phyloP scores from a whole-genome alignment of 345 rosid species.

The Balakata baccata region DNA sequence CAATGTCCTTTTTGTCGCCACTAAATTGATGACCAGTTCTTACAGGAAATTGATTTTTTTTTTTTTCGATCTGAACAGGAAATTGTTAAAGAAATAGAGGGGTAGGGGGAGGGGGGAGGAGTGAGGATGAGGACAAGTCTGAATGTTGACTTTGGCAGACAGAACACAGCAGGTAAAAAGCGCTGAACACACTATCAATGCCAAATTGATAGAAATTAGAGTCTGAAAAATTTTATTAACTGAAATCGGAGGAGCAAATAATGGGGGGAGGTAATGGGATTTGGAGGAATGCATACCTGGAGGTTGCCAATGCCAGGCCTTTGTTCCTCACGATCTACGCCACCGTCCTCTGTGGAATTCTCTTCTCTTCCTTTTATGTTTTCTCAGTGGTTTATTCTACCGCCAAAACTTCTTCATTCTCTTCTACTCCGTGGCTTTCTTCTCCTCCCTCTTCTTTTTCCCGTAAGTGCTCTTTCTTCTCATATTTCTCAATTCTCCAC shows the following conservation, averaged over 20 bases:
- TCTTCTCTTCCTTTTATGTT: slow-evolving; percentile 75
- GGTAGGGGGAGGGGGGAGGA: neutral
- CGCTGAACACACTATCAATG: neutral
- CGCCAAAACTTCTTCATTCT: slow-evolving; percentile 29
- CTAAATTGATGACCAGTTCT: no score
- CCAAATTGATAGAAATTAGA: neutral
- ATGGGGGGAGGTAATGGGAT: slow-evolving; percentile 8
- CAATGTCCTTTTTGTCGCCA: no score
- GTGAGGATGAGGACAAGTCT: neutral
- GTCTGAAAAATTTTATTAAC: neutral
- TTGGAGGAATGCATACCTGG: slow-evolving; percentile 71
- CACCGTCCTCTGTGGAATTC: slow-evolving; percentile 66
- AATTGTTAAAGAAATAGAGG: no score
- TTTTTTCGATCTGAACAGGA: no score
- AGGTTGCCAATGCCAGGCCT: slow-evolving; percentile 62
- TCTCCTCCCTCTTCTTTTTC: slow-evolving; percentile 41
- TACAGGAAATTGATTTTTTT: no score
- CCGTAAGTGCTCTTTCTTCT: slow-evolving; percentile 21
- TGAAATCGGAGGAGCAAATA: neutral
- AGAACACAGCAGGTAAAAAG: neutral
- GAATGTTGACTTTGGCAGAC: neutral
- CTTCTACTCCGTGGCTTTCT: slow-evolving; percentile 57
- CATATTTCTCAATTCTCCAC: no score
- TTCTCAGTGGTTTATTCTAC: slow-evolving; percentile 82
- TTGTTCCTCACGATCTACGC: slow-evolving; percentile 78